phyloP scores from a whole-genome alignment of 1,284 basidiomycete species.

The Cystobasidium sp. region DNA sequence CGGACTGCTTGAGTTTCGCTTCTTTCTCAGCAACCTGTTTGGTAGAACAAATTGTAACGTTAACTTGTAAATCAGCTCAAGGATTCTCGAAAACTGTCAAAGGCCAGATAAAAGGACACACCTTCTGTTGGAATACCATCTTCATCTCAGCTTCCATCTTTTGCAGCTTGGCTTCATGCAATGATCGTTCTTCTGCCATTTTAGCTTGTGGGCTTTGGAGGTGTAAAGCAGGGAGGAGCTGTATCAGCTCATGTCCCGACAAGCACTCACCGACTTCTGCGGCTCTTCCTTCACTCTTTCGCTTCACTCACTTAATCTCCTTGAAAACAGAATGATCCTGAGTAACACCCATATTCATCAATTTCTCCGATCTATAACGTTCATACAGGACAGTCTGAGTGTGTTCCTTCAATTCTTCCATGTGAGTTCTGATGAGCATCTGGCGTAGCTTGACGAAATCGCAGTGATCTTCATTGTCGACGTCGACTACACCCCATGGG shows the following conservation, averaged over 20 bases:
- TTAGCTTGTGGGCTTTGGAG: conserved; percentile 80
- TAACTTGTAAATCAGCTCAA: neutral
- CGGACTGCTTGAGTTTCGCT: conserved; percentile 93
- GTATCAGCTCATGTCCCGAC: neutral
- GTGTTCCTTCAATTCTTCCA: conserved; percentile 95
- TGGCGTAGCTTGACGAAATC: conserved; percentile 98
- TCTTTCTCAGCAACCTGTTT: conserved; percentile 73
- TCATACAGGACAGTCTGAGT: conserved; percentile 93
- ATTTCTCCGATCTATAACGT: conserved; percentile 93
- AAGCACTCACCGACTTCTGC: neutral
- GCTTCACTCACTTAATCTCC: conserved; percentile 83
- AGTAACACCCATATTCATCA: conserved; percentile 91
- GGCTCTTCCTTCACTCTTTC: neutral
- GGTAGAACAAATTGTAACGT: neutral
- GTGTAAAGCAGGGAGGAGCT: neutral
- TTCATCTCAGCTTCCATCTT: conserved; percentile 99
- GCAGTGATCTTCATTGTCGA: conserved; percentile 96
- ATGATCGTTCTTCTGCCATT: conserved; percentile 87
- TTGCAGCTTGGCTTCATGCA: conserved; percentile 74
- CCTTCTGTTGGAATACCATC: conserved; percentile 95
- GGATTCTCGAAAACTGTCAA: neutral
- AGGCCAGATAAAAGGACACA: conserved; percentile 59
- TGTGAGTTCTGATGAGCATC: conserved; percentile 96
- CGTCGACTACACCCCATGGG: conserved; percentile 96
- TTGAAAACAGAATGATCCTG: conserved; percentile 97